Conservation (phyloP, 371 early-diverging fungal species). For the Batkoa obscura region DNA sequence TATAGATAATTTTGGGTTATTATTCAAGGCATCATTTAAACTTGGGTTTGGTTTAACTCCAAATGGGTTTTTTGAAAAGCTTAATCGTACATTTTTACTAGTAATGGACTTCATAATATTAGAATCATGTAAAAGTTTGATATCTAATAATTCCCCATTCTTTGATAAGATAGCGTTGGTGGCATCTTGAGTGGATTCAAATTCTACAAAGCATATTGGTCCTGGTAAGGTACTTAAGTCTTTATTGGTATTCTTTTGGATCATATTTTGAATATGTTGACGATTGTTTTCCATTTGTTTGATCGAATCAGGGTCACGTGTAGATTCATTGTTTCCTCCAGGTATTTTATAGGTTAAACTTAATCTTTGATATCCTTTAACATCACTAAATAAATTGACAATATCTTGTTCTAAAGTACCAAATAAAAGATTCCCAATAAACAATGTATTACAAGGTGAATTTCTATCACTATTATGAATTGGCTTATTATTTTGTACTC, state of each 20-base stretch:
- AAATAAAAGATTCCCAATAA: conserved; percentile 81
- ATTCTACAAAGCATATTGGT: conserved; percentile 87
- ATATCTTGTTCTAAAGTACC: conserved; percentile 73
- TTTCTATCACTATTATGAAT: conserved; percentile 60
- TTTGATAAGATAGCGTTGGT: conserved; percentile 63
- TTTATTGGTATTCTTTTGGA: too few relatives aligned
- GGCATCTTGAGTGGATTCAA: conserved; percentile 71
- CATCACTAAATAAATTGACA: conserved; percentile 41
- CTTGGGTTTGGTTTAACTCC: conserved; percentile 52
- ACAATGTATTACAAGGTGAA: conserved; percentile 93
- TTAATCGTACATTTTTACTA: conserved; percentile 84
- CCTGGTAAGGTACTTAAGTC: conserved; percentile 40
- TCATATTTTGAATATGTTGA: too few relatives aligned
- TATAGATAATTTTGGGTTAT: too few relatives aligned
- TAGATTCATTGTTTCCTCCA: conserved; percentile 3
- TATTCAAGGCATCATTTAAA: too few relatives aligned
- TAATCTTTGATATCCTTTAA: conserved; percentile 67
- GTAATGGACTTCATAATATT: conserved; percentile 75
- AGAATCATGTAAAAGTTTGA: too few relatives aligned
- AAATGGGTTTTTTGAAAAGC: conserved; percentile 86
- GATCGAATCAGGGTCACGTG: too few relatives aligned
- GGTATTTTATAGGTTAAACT: conserved; percentile 64
- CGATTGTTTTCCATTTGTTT: too few relatives aligned
- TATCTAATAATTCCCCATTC: conserved; percentile 41
- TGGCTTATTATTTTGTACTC: too few relatives aligned